Evolutionary conservation across 176 grass and related monocot genomes (phyloP), one percentile per base, ranked within the genome.

Genomic region (Oryza nivara): DNA sequence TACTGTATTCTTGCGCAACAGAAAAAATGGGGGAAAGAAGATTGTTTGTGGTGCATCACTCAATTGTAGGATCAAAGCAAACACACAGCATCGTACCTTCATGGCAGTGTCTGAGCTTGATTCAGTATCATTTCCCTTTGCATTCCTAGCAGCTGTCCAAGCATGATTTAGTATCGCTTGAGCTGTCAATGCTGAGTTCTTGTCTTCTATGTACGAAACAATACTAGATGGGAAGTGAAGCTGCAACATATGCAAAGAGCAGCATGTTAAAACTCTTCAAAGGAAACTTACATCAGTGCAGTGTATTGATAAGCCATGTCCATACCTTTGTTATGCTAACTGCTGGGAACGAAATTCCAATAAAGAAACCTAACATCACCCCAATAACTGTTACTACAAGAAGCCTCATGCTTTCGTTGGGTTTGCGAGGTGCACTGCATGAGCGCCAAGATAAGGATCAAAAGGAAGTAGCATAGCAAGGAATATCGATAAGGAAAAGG

Each of bases 201-300:
- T 92, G 66, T 95, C 93, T 4, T 92, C 89, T 73, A 92, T 88
- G 52, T 89, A 87, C 61, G 91, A 83, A 67, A 92, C 78, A 49
- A 95, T 86, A 63, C 85, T 92, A 73, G 89, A 70, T 64, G 93
- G 87, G 22, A 98, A 93, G 83, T 94, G 91, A 66, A 98, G 88
- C 96, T 95, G 91, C 89, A 80, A 79, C 63, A 76, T 72, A 25
- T 73, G 11, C 0, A 66, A 91, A 67, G 26, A 72, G 35, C 6
- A 67, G 19, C 0, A 9, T 16, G 28, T 86, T 17, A 78, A 78
- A 11, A 0, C 25, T 8, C 1, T 13, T 64, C 30, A 26, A 6
- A 66, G 12, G 14, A 2, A 20, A 35, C 25, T 47, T 47, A 26
- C 56, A 73, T 49, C 0, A 13, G 17, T 75, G 74, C 3, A 7